Conservation (phyloP, 306 rosid genomes). For the Glycine latifolia region DNA sequence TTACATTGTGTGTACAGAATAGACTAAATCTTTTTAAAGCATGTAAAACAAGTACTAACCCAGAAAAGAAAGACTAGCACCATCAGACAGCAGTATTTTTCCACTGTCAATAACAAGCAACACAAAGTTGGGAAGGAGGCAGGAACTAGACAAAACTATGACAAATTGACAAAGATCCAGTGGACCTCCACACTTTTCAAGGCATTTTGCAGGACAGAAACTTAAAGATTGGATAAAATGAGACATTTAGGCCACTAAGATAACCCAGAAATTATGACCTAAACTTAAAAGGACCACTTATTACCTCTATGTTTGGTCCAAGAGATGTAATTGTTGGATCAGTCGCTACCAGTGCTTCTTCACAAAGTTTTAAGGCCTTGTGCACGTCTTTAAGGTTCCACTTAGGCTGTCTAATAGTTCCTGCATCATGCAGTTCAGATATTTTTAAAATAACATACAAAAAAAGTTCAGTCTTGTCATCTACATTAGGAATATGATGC, state of each 20-base stretch:
- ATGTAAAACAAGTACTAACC: conserved; percentile 12
- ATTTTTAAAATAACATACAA: background rate
- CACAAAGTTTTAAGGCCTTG: conserved; percentile 83
- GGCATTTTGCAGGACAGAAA: too few relatives aligned
- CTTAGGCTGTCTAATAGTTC: conserved; percentile 86
- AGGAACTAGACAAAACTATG: background rate
- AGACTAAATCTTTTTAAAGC: background rate
- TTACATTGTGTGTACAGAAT: conserved; percentile 7
- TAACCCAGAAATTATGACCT: conserved; percentile 1
- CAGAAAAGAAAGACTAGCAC: background rate
- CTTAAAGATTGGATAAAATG: too few relatives aligned
- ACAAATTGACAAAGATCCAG: background rate
- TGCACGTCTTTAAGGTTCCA: conserved; percentile 97
- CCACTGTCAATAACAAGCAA: conserved; percentile 14
- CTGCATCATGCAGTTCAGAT: conserved; percentile 56
- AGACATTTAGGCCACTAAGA: background rate
- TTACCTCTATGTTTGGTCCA: conserved; percentile 83
- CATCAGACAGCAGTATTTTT: conserved; percentile 5
- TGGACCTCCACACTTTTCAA: background rate
- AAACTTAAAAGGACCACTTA: background rate
- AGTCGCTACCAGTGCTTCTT: conserved; percentile 80
- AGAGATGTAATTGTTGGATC: conserved; percentile 77
- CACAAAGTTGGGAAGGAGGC: background rate
- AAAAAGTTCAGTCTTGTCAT: background rate
- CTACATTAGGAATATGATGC: background rate